Base-by-base conservation (phyloP, 192 early-diverging fungal species). In the Linnemannia exigua region DNA sequence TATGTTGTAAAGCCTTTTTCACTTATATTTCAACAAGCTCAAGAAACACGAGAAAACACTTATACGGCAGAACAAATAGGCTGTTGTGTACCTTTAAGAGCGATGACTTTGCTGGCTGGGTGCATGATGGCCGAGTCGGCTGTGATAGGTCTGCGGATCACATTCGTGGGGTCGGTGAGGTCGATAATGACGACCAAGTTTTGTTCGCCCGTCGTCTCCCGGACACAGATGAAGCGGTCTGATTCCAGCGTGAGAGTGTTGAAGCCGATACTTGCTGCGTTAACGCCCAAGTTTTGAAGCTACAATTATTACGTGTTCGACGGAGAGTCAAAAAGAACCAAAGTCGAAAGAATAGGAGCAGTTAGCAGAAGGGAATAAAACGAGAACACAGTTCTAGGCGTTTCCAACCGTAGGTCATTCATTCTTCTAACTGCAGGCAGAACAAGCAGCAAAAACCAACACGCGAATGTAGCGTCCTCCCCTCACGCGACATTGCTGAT, bases 51-150 rank as follows among this genome's bases (percentile, higher is more conserved):
- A n/a, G 28, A 31, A 63, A 63, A 3, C 12, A 31, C 28, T 28
- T n/a, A 11, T n/a, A 28, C 25, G 28, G 3, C 11, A 31, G 22
- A 63, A 63, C 58, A 63, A 63, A n/a, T 51, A 58, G 33, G n/a
- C n/a, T 87, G 9, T 44, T 44, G n/a, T 44, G 41, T 44, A 97
- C 96, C 93, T 94, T 99, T 99, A 70, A 99, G 91, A 8, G 98
- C 98, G 79, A 99, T 97, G 79, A 98, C 95, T 86, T 97, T 97
- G 82, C 92, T 91, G 50, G 93, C 93, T 16, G 98, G 98, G 86
- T 99, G 97, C 98, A 99, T 99, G 83, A 99, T 98, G 51, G 96
- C 98, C 22, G 97, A 97, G 82, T 99, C 98, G 15, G 98, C 98
- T 67, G 97, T 95, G 86, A 99, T 99, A 68, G 96, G 96, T 80